Percentiles rank a stretch among this genome's conserved stretches.
These are phyloP conservation scores for Wickerhamomyces hampshirensis DNA, from an alignment of 805 yeast genomes.

Conservation along the genomic window DNA sequence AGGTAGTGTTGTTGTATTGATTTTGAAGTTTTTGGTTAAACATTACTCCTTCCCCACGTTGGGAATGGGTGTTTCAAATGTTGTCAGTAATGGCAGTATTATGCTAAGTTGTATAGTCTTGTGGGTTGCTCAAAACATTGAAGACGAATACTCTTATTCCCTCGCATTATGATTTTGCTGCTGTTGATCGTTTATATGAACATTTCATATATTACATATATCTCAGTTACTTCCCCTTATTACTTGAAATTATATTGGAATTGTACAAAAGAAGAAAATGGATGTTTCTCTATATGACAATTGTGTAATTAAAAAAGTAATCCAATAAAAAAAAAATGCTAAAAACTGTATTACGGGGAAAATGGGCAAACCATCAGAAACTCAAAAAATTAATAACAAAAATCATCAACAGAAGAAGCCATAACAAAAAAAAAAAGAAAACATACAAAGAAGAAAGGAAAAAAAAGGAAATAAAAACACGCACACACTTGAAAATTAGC, in stretches of 20 bases:
- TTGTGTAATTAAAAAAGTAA: too few relatives aligned
- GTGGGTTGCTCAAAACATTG: conserved; percentile 94
- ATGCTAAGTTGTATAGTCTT: conserved; percentile 85
- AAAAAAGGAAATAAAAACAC: too few relatives aligned
- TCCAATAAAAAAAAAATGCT: too few relatives aligned
- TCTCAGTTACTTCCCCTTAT: not conserved
- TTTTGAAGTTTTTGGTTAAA: conserved; percentile 76
- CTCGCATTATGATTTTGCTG: conserved; percentile 56
- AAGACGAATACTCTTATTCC: conserved; percentile 93
- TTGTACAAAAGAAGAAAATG: too few relatives aligned
- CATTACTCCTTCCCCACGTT: conserved; percentile 81
- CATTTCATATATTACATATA: too few relatives aligned
- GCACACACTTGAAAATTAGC: too few relatives aligned
- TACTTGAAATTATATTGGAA: not conserved
- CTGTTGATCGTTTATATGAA: too few relatives aligned
- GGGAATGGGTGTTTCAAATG: conserved; percentile 91
- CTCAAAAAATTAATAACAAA: too few relatives aligned
- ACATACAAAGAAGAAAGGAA: not conserved
- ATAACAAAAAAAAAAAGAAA: not conserved
- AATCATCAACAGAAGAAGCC: too few relatives aligned
- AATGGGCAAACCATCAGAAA: too few relatives aligned
- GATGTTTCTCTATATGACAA: too few relatives aligned
- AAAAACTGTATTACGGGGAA: too few relatives aligned
- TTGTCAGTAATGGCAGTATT: conserved; percentile 69
- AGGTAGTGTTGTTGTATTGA: conserved; percentile 84